These are phyloP conservation scores for Colletotrichum phormii DNA, from an alignment of 2,329 filamentous ascomycete genomes.

Conservation along the genomic window DNA sequence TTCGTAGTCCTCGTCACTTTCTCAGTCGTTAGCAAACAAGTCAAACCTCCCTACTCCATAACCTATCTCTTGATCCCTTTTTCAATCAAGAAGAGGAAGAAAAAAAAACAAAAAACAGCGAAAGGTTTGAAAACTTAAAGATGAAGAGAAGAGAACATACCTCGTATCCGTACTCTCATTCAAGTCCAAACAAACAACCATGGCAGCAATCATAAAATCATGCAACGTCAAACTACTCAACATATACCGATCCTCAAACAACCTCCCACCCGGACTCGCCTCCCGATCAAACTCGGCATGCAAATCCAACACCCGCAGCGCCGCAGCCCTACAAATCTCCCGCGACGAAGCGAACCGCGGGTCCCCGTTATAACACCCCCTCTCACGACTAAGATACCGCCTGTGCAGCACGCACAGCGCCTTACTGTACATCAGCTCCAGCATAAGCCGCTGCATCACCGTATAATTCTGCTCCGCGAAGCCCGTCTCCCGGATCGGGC, in stretches of 20 bases:
- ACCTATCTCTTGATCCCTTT: neutral
- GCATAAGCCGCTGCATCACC: conserved; percentile 61
- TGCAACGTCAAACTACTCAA: conserved; percentile 64
- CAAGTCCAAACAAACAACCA: conserved; percentile 68
- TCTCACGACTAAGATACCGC: conserved; percentile 55
- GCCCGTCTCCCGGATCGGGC: conserved; percentile 54
- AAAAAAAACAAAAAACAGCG: no score
- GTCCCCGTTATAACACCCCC: conserved; percentile 43
- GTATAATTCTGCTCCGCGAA: conserved; percentile 57
- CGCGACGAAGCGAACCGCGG: conserved; percentile 52
- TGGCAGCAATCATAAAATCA: conserved; percentile 69
- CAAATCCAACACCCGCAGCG: conserved; percentile 57
- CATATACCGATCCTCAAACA: conserved; percentile 66
- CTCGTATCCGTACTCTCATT: conserved; percentile 52
- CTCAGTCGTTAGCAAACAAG: conserved; percentile 34
- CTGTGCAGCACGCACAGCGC: conserved; percentile 63
- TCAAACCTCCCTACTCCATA: neutral
- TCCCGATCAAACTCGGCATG: conserved; percentile 61
- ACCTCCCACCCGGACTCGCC: conserved; percentile 59
- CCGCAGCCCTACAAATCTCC: conserved; percentile 55
- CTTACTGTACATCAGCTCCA: conserved; percentile 61
- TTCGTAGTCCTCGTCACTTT: conserved; percentile 45
- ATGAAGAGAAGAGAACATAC: conserved; percentile 42
- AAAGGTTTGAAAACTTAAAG: neutral
- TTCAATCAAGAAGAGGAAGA: no score